phyloP scores from a whole-genome alignment of 257 asterid genomes.

The Cynanchum wilfordii region DNA sequence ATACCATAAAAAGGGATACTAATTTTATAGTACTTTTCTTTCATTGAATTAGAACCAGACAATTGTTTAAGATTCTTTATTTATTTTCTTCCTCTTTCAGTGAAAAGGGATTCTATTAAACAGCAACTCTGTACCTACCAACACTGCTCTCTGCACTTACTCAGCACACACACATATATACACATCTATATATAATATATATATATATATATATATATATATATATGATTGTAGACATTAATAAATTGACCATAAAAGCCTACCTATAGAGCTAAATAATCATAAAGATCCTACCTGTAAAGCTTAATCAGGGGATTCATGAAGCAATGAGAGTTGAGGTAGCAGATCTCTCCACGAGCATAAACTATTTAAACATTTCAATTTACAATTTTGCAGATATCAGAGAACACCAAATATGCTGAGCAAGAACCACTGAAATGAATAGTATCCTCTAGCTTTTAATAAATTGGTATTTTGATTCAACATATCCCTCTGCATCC shows the following conservation, averaged over 20 bases:
- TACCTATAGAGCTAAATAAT: no score
- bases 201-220: no score
- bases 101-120: no score
- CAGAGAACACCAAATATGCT: constrained; percentile 1
- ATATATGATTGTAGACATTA: not conserved
- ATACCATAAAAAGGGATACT: not conserved
- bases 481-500: constrained; percentile 76
- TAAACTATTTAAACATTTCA: not conserved
- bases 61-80: not conserved
- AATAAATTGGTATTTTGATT: constrained; percentile 59
- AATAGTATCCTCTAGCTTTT: constrained; percentile 30
- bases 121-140: no score
- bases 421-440: constrained; percentile 11
- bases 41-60: not conserved
- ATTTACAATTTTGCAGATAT: constrained; percentile 5
- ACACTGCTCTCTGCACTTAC: not conserved
- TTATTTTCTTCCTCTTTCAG: not conserved
- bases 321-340: not conserved
- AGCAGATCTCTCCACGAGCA: not conserved
- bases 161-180: not conserved
- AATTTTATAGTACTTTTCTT: not conserved
- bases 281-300: not conserved
- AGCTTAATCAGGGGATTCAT: not conserved
- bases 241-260: not conserved
- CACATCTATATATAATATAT: no score